Conservation (phyloP, 192 early-diverging fungal genomes). For the Coemansia sp. region DNA sequence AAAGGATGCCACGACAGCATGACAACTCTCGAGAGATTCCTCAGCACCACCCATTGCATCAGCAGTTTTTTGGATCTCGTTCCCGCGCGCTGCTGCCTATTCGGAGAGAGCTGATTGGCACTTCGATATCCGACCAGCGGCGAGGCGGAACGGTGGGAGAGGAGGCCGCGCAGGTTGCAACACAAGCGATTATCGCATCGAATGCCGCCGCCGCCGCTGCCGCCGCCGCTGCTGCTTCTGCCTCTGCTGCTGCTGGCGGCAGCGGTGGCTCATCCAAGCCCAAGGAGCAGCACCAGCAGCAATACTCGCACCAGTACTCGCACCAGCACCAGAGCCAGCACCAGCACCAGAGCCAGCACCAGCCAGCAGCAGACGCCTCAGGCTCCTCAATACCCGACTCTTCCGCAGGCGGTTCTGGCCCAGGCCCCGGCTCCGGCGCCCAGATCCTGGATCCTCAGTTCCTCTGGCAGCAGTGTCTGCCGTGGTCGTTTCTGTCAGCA, state of each 20-base stretch:
- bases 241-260: background rate
- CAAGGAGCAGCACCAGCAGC: background rate
- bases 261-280: background rate
- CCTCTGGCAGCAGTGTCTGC: slow-evolving; percentile 13
- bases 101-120: slow-evolving; percentile 24
- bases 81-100: slow-evolving; percentile 23
- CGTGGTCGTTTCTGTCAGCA: slow-evolving; percentile 6
- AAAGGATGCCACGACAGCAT: slow-evolving; percentile 7
- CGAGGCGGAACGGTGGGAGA: background rate
- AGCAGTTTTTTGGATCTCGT: slow-evolving; percentile 28
- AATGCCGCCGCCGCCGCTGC: background rate
- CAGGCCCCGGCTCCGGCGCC: too few species aligned
- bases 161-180: background rate
- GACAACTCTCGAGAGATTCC: background rate
- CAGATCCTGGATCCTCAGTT: background rate
- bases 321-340: background rate
- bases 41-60: slow-evolving; percentile 13
- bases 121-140: slow-evolving; percentile 5
- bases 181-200: background rate
- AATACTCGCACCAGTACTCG: background rate
- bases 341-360: too few species aligned
- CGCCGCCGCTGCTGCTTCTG: too few species aligned
- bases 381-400: too few species aligned
- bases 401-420: too few species aligned
- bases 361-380: too few species aligned